These are phyloP conservation scores for Alternaria sp. DNA, from an alignment of 2,329 filamentous ascomycete genomes.

Conservation along the genomic window DNA sequence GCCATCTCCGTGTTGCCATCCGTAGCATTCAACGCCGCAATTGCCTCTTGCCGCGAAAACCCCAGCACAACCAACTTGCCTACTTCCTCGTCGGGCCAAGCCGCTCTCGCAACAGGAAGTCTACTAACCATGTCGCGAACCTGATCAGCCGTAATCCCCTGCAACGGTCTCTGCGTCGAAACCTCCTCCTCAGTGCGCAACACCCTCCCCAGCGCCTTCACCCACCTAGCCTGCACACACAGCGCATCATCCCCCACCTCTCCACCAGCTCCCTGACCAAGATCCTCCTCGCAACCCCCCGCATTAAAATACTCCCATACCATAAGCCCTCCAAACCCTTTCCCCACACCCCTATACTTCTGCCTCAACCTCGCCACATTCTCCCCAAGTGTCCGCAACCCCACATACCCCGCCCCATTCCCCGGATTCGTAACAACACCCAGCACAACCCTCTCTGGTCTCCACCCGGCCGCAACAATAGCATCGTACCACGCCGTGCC, in stretches of 20 bases:
- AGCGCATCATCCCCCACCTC: conserved; percentile 36
- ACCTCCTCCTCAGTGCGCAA: conserved; percentile 43
- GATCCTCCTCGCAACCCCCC: conserved; percentile 42
- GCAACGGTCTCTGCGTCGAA: conserved; percentile 19
- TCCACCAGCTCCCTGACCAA: conserved; percentile 36
- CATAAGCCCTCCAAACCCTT: conserved; percentile 83
- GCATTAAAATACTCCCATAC: conserved; percentile 97
- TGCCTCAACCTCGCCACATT: conserved; percentile 66
- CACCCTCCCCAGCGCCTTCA: conserved; percentile 67
- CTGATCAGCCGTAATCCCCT: conserved; percentile 43
- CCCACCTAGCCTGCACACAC: conserved; percentile 64
- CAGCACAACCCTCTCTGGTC: conserved; percentile 75
- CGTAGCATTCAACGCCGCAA: conserved; percentile 59
- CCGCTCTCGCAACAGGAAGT: conserved; percentile 42
- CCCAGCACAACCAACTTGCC: conserved; percentile 57
- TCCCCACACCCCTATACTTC: conserved; percentile 60
- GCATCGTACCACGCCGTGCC: conserved; percentile 61
- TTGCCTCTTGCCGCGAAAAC: conserved; percentile 57
- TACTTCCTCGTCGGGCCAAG: conserved; percentile 55
- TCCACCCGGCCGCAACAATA: conserved; percentile 71
- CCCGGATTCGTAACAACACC: conserved; percentile 81
- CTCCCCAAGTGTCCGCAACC: conserved; percentile 64
- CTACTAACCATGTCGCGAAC: conserved; percentile 44
- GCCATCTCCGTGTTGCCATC: conserved; percentile 61
- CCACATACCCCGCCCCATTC: conserved; percentile 72